Evolutionary conservation across 2,329 filamentous ascomycete species (phyloP).

Genomic region (Colletotrichum liaoningense): DNA sequence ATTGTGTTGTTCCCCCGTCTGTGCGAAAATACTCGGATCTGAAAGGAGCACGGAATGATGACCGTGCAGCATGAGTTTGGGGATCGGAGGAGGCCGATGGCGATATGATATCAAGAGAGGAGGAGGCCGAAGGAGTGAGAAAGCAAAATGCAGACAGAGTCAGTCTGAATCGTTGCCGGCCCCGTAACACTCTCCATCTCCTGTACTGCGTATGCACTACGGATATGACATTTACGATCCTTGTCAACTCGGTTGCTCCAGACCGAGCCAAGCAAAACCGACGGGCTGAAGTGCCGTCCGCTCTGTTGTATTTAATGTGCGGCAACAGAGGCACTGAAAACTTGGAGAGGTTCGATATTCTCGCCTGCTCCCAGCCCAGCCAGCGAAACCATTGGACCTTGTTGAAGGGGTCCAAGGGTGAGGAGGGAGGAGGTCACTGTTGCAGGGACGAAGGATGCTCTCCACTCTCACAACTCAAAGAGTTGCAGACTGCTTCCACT

Average conservation of each 20-base stretch:
- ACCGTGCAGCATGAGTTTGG: background rate
- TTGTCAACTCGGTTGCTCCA: slow-evolving; percentile 25
- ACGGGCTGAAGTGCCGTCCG: background rate
- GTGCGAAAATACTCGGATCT: background rate
- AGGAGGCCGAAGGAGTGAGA: background rate
- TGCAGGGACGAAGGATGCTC: background rate
- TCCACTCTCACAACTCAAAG: background rate
- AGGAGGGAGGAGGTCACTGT: background rate
- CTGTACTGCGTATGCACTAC: background rate
- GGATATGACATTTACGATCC: background rate
- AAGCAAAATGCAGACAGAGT: background rate
- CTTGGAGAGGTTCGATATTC: background rate
- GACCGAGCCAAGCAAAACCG: slow-evolving; percentile 11
- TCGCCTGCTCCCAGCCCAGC: background rate
- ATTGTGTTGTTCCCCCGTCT: background rate
- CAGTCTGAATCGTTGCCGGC: background rate
- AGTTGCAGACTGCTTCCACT: background rate
- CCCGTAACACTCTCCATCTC: background rate
- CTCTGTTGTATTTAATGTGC: slow-evolving; percentile 2
- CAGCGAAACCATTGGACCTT: too few relatives aligned
- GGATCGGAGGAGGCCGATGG: background rate
- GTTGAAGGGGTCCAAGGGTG: background rate
- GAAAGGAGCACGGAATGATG: background rate
- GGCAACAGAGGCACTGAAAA: background rate
- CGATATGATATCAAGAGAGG: background rate